phyloP scores from a whole-genome alignment of 1,139 yeast species.

The Diutina scorzettiae region DNA sequence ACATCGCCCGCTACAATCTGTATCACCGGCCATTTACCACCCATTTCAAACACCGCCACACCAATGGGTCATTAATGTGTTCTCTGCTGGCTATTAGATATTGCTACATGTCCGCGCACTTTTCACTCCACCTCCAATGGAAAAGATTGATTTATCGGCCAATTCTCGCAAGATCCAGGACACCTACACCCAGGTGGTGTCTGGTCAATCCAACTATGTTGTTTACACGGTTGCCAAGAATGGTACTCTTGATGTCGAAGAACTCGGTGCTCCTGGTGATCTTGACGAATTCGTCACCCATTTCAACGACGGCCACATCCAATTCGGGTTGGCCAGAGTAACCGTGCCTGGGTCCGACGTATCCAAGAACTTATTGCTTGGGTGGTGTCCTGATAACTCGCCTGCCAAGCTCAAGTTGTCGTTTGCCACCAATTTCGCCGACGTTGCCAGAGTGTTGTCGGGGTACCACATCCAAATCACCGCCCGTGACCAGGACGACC shows the following conservation, averaged over 20 bases:
- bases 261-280: slow-evolving; percentile 43
- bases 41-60: no score
- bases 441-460: slow-evolving; percentile 51
- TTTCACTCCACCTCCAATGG: no score
- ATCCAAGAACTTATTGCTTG: slow-evolving; percentile 69
- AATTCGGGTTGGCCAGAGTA: slow-evolving; percentile 82
- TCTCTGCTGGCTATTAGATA: no score
- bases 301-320: slow-evolving; percentile 81
- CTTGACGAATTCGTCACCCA: slow-evolving; percentile 69
- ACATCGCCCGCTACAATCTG: no score
- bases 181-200: slow-evolving; percentile 51
- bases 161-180: slow-evolving; percentile 50
- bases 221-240: slow-evolving; percentile 50
- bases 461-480: slow-evolving; percentile 95
- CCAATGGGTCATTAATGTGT: no score
- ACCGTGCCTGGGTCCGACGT: slow-evolving; percentile 86
- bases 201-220: slow-evolving; percentile 50
- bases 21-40: no score
- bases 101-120: no score
- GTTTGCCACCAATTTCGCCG: slow-evolving; percentile 66
- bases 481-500: slow-evolving; percentile 88
- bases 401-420: slow-evolving; percentile 64
- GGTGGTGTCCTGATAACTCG: slow-evolving; percentile 92
- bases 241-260: slow-evolving; percentile 46
- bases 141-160: slow-evolving; percentile 44